A percentile compares a stretch with the other conserved stretches of the same genome.
Conservation (phyloP, 2,329 filamentous ascomycete species). For the Pyrenochaeta sp. region DNA sequence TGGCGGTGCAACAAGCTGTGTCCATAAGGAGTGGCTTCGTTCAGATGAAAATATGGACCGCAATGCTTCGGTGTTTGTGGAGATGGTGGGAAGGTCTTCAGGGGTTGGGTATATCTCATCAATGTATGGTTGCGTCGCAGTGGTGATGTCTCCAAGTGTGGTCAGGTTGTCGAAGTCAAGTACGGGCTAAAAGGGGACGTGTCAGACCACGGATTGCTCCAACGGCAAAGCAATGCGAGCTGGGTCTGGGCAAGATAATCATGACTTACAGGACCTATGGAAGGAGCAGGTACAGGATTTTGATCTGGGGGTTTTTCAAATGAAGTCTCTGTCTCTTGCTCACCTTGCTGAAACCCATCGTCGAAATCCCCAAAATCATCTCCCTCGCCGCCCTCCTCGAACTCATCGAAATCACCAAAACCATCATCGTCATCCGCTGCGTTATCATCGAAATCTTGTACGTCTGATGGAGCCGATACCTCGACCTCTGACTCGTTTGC, state of each 20-base stretch:
- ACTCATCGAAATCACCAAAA: conserved; percentile 69
- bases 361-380: conserved; percentile 62
- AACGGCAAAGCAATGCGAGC: conserved; percentile 37
- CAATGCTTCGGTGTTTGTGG: conserved; percentile 33
- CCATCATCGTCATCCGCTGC: conserved; percentile 61
- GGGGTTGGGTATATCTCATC: conserved; percentile 62
- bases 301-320: conserved; percentile 50
- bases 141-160: conserved; percentile 64
- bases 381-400: conserved; percentile 60
- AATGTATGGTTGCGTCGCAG: conserved; percentile 71
- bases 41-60: conserved; percentile 71
- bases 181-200: conserved; percentile 61
- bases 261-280: conserved; percentile 59
- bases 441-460: conserved; percentile 38
- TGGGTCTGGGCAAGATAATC: conserved; percentile 41
- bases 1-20: conserved; percentile 92
- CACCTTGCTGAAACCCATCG: conserved; percentile 53
- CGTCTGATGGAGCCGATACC: conserved; percentile 14
- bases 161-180: conserved; percentile 71
- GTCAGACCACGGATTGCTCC: conserved; percentile 43
- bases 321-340: conserved; percentile 47
- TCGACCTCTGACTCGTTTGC: conserved; percentile 15
- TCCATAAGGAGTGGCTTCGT: conserved; percentile 90
- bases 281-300: conserved; percentile 49
- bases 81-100: conserved; percentile 54